Conservation (phyloP, 176 grass and related monocot genomes). For the Eremochloa ophiuroides region DNA sequence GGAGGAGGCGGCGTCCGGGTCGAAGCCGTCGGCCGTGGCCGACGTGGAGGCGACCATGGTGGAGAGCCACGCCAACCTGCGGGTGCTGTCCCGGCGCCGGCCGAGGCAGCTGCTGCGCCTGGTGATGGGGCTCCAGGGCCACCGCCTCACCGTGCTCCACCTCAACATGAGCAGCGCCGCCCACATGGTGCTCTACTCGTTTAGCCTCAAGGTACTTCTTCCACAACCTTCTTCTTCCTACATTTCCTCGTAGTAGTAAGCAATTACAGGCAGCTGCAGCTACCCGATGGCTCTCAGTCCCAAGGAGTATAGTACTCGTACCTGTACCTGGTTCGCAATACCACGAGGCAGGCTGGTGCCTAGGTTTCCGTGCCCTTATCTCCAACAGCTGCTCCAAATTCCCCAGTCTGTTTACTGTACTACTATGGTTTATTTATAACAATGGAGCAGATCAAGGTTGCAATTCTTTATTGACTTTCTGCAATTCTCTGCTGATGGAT, state of each 20-base stretch:
- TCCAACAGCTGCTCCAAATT: constrained; percentile 18
- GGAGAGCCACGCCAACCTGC: constrained; percentile 73
- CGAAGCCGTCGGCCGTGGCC: constrained; percentile 51
- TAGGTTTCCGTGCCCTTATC: constrained; percentile 34
- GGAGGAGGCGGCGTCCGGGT: constrained; percentile 7
- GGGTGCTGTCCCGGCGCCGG: constrained; percentile 47
- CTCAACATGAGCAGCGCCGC: constrained; percentile 65
- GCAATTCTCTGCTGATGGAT: background rate
- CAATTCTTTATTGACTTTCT: background rate
- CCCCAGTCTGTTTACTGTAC: constrained; percentile 26
- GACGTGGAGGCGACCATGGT: constrained; percentile 86
- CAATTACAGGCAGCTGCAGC: background rate
- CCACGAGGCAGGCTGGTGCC: constrained; percentile 23
- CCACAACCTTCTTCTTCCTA: background rate
- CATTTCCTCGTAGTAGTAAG: constrained; percentile 21
- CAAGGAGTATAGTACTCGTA: constrained; percentile 14
- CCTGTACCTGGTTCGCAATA: constrained; percentile 34
- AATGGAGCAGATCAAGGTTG: constrained; percentile 10
- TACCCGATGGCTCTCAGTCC: constrained; percentile 10
- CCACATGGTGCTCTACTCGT: constrained; percentile 68
- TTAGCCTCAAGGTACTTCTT: constrained; percentile 69
- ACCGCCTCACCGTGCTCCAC: constrained; percentile 65
- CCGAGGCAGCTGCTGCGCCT: constrained; percentile 66
- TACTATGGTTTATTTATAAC: background rate
- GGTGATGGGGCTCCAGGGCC: constrained; percentile 46